A percentile compares a stretch with the other conserved stretches of the same genome.
Conservation (phyloP, 2,329 filamentous ascomycete genomes). For the Ophiostoma novo-ulmi region DNA sequence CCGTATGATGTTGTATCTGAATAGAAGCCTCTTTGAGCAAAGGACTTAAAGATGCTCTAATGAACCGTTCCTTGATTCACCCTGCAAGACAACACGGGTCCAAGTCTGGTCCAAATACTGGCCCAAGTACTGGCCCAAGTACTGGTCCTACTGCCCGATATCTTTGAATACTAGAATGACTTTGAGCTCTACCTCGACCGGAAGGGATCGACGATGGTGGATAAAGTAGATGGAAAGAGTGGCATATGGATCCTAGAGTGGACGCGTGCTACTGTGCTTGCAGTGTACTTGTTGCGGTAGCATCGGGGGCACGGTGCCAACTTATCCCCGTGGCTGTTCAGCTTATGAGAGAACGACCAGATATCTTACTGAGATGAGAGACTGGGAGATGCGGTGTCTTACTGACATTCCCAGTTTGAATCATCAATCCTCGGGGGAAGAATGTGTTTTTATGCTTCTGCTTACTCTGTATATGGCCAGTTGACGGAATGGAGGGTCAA, state of each 20-base stretch:
- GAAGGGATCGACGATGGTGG: background rate
- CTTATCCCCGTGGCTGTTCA: no score
- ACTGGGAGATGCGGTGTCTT: background rate
- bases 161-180: background rate
- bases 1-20: background rate
- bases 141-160: background rate
- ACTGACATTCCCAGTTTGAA: background rate
- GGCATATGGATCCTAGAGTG: slow-evolving; percentile 5
- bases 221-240: background rate
- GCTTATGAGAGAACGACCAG: no score
- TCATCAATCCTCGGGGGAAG: background rate
- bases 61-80: slow-evolving; percentile 13
- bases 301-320: background rate
- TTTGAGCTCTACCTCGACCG: background rate
- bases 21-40: background rate
- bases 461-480: background rate
- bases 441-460: background rate
- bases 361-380: no score
- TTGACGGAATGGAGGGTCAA: no score
- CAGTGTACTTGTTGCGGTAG: background rate
- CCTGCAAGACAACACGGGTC: slow-evolving; percentile 8
- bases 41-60: background rate
- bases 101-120: background rate
- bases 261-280: background rate
- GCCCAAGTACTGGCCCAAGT: no score